Conservation (phyloP, 495 filamentous ascomycete species). For the Lasiosphaeria ovina region DNA sequence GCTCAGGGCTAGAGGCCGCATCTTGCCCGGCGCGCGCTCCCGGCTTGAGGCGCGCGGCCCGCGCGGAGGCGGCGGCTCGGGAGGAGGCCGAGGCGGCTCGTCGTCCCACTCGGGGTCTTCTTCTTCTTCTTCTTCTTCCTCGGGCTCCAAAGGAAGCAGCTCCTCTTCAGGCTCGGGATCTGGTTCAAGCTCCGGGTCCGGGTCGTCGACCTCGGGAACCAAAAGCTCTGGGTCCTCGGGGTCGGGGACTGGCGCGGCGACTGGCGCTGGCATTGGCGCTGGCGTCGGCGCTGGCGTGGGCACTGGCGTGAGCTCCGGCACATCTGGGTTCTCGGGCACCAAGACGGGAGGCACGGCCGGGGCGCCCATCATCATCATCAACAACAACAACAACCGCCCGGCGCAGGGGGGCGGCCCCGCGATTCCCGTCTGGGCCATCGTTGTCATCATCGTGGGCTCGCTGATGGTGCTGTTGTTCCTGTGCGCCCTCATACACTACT, state of each 20-base stretch:
- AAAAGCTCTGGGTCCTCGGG: too few relatives aligned
- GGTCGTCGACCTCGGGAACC: too few relatives aligned
- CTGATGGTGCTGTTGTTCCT: conserved; percentile 1
- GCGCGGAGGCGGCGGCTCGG: background rate
- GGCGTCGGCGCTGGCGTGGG: background rate
- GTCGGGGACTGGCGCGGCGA: too few relatives aligned
- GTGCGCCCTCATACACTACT: background rate
- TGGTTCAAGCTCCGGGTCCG: background rate
- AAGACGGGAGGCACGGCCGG: background rate
- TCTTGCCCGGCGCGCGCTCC: too few relatives aligned
- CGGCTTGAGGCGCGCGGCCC: background rate
- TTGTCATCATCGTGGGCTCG: conserved; percentile 3
- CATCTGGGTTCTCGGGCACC: too few relatives aligned
- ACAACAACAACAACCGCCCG: background rate
- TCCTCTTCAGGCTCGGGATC: background rate
- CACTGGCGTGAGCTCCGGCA: background rate
- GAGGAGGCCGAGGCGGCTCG: background rate
- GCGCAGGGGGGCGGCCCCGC: background rate
- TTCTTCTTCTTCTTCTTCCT: conserved; percentile 5
- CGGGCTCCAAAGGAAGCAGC: background rate
- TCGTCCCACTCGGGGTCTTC: conserved; percentile 1
- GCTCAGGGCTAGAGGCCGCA: too few relatives aligned
- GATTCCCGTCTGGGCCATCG: conserved; percentile 14
- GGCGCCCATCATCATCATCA: background rate
- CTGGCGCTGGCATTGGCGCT: background rate